A percentile compares a stretch with the other conserved stretches of the same genome.
Conservation (phyloP, 2,329 filamentous ascomycete species). For the Aspergillus aculeatinus region DNA sequence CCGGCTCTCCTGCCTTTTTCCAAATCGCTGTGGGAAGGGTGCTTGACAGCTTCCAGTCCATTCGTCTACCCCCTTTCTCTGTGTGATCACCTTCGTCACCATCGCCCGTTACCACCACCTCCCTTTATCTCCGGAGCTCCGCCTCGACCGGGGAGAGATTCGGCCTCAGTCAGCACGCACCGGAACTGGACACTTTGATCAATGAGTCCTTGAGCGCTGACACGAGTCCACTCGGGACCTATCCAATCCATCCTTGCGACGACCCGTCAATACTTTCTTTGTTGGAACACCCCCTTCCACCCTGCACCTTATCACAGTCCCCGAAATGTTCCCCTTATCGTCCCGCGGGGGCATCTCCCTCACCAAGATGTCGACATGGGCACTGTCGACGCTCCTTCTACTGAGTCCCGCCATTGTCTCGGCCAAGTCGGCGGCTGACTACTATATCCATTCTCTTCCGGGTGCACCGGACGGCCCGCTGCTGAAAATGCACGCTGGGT, state of each 20-base stretch:
- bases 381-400: constrained; percentile 27
- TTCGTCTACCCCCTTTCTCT: background rate
- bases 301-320: background rate
- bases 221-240: constrained; percentile 19
- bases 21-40: background rate
- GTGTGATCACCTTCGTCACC: background rate
- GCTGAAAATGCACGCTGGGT: constrained; percentile 98
- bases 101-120: background rate
- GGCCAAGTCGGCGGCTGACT: constrained; percentile 71
- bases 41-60: no score
- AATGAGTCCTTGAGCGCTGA: constrained; percentile 19
- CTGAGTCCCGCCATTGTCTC: constrained; percentile 24
- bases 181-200: constrained; percentile 6
- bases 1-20: background rate
- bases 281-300: background rate
- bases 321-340: constrained; percentile 23
- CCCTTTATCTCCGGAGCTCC: background rate
- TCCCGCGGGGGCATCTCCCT: constrained; percentile 15
- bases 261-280: background rate
- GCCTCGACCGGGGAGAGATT: background rate
- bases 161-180: constrained; percentile 2
- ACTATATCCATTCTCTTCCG: constrained; percentile 82
- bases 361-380: constrained; percentile 24
- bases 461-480: constrained; percentile 76
- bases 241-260: background rate